Evolutionary conservation across 2,329 filamentous ascomycete genomes (phyloP).

Genomic region (Curvularia eragrostidis): DNA sequence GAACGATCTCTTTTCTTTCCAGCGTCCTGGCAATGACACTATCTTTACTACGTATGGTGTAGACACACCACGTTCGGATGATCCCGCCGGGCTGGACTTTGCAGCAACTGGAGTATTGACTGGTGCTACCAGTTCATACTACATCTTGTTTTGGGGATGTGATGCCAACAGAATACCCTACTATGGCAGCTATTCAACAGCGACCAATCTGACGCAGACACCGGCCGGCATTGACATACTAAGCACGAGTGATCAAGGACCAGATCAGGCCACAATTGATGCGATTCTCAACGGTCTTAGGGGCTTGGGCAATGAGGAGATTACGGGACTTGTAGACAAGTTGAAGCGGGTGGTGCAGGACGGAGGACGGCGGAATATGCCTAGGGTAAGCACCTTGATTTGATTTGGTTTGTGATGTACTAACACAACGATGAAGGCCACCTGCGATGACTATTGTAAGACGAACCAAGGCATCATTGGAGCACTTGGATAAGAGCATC

Average conservation of each 20-base stretch:
- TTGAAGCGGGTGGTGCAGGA: slow-evolving; percentile 19
- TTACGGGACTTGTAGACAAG: slow-evolving; percentile 6
- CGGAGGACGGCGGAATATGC: slow-evolving; percentile 14
- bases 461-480: too few relatives aligned
- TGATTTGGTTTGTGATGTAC: not conserved
- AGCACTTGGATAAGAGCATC: too few relatives aligned
- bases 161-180: slow-evolving; percentile 18
- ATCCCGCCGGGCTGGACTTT: slow-evolving; percentile 13
- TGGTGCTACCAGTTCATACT: slow-evolving; percentile 22
- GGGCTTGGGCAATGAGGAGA: slow-evolving; percentile 13
- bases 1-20: slow-evolving; percentile 31
- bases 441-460: too few relatives aligned
- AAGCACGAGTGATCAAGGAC: slow-evolving; percentile 14
- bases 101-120: slow-evolving; percentile 21
- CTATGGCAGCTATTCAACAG: slow-evolving; percentile 23
- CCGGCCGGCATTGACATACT: slow-evolving; percentile 26
- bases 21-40: slow-evolving; percentile 21
- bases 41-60: slow-evolving; percentile 26
- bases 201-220: slow-evolving; percentile 13
- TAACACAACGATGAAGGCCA: too few relatives aligned
- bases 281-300: slow-evolving; percentile 12
- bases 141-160: slow-evolving; percentile 28
- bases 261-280: slow-evolving; percentile 16
- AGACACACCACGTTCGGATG: slow-evolving; percentile 14
- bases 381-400: slow-evolving; percentile 1